A percentile compares a stretch with the other conserved stretches of the same genome.
Conservation (phyloP, 148 eudicot genomes). For the Pharnaceum exiguum region DNA sequence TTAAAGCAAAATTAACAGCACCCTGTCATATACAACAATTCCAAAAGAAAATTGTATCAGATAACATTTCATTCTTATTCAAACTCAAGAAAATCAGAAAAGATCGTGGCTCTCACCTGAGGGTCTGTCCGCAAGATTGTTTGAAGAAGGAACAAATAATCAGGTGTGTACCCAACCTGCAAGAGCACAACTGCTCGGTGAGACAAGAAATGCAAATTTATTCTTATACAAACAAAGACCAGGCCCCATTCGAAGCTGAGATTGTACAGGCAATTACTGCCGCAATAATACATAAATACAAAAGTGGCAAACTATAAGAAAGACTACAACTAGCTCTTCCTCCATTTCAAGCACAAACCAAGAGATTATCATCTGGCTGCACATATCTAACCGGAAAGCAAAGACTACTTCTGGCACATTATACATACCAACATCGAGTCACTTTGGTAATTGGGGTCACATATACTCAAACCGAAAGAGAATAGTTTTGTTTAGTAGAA, state of each 20-base stretch:
- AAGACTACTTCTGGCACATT: no score
- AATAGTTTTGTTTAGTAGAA: no score
- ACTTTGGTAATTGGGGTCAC: no score
- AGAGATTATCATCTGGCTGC: not conserved
- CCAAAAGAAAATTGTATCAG: not conserved
- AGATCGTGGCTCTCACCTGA: conserved; percentile 44
- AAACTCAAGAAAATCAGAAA: not conserved
- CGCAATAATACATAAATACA: not conserved
- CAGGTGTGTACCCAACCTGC: conserved; percentile 97
- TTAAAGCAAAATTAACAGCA: conserved; percentile 92
- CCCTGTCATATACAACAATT: conserved; percentile 48
- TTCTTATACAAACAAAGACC: not conserved
- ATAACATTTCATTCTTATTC: not conserved
- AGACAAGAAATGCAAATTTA: not conserved
- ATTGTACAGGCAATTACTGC: no score
- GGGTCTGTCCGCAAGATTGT: conserved; percentile 90
- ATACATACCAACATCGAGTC: no score
- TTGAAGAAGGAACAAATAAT: conserved; percentile 91
- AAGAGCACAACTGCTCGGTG: not conserved
- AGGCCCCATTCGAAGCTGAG: no score
- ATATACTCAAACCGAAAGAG: no score
- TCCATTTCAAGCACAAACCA: not conserved
- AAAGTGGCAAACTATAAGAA: not conserved
- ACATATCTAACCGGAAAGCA: no score
- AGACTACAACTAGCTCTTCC: not conserved